Conservation (phyloP, 2,329 filamentous ascomycete species). For the Aspergillus bombycis region DNA sequence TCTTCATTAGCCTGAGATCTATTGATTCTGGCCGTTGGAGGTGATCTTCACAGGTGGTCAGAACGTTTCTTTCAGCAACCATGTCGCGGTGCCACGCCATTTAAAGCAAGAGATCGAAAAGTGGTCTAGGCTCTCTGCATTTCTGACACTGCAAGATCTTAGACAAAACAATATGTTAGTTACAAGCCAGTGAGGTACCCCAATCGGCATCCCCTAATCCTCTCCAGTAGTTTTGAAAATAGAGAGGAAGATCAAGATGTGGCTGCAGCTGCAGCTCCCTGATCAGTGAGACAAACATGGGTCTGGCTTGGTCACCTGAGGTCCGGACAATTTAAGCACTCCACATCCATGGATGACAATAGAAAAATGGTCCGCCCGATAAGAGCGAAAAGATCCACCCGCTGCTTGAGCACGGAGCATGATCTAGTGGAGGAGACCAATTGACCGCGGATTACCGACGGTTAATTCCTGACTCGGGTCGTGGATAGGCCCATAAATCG, state of each 20-base stretch:
- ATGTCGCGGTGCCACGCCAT: conserved; percentile 5
- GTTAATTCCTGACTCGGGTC: conserved; percentile 6
- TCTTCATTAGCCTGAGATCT: conserved; percentile 5
- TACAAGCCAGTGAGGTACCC: conserved; percentile 8
- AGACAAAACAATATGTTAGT: neutral
- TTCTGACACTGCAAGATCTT: neutral
- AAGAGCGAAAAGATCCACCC: conserved; percentile 18
- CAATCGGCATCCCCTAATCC: conserved; percentile 14
- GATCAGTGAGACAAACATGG: conserved; percentile 20
- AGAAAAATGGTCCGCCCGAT: conserved; percentile 21
- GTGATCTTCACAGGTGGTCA: conserved; percentile 13
- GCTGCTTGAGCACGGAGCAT: conserved; percentile 13
- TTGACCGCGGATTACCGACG: conserved; percentile 9
- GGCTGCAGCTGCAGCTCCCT: conserved; percentile 29
- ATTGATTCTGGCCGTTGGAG: conserved; percentile 15
- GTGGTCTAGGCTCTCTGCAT: conserved; percentile 4
- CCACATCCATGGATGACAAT: conserved; percentile 8
- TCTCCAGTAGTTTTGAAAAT: conserved; percentile 11
- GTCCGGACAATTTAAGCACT: conserved; percentile 21
- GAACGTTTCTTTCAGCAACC: conserved; percentile 9
- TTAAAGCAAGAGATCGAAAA: neutral
- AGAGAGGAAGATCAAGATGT: conserved; percentile 28
- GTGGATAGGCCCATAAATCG: neutral
- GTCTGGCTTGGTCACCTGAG: conserved; percentile 22
- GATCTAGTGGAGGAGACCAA: conserved; percentile 11